These are phyloP conservation scores for Capillidium heterosporum DNA, from an alignment of 371 early-diverging fungal genomes.

Conservation along the genomic window DNA sequence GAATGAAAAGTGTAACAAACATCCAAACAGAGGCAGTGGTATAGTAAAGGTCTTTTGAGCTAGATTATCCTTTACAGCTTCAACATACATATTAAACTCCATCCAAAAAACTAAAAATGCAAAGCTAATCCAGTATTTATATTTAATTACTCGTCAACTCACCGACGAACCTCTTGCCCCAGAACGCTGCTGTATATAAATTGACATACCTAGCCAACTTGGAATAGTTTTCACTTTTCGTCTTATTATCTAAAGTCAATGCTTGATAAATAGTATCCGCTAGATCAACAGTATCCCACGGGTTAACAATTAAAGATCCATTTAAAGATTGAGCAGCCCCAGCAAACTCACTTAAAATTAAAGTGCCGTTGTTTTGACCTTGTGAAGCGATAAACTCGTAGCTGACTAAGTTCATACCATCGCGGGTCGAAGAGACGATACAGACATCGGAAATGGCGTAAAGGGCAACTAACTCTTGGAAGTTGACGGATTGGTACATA, in stretches of 20 bases:
- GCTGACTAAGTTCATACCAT: slow-evolving; percentile 99
- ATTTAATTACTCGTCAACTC: slow-evolving; percentile 20
- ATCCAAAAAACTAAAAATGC: too few species aligned
- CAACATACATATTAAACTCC: too few species aligned
- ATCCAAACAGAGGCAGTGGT: too few species aligned
- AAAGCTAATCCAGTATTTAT: too few species aligned
- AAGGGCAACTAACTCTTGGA: slow-evolving; percentile 90
- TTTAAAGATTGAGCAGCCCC: slow-evolving; percentile 97
- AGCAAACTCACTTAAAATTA: slow-evolving; percentile 97
- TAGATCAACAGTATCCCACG: slow-evolving; percentile 96
- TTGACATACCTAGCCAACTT: slow-evolving; percentile 86
- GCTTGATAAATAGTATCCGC: slow-evolving; percentile 81
- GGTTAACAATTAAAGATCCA: slow-evolving; percentile 92
- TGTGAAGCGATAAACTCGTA: slow-evolving; percentile 98
- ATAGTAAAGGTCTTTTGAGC: too few species aligned
- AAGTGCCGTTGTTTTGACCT: slow-evolving; percentile 80
- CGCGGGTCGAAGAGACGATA: slow-evolving; percentile 91
- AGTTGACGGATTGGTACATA: slow-evolving; percentile 87
- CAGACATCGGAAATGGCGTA: slow-evolving; percentile 95
- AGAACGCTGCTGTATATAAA: slow-evolving; percentile 95
- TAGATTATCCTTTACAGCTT: too few species aligned
- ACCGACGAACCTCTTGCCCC: slow-evolving; percentile 90
- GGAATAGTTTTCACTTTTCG: slow-evolving; percentile 66
- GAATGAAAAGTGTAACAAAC: too few species aligned
- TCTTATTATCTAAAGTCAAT: slow-evolving; percentile 74